Base-by-base conservation (phyloP, 768 basidiomycete genomes). In the Lactarius pseudohatsudake region DNA sequence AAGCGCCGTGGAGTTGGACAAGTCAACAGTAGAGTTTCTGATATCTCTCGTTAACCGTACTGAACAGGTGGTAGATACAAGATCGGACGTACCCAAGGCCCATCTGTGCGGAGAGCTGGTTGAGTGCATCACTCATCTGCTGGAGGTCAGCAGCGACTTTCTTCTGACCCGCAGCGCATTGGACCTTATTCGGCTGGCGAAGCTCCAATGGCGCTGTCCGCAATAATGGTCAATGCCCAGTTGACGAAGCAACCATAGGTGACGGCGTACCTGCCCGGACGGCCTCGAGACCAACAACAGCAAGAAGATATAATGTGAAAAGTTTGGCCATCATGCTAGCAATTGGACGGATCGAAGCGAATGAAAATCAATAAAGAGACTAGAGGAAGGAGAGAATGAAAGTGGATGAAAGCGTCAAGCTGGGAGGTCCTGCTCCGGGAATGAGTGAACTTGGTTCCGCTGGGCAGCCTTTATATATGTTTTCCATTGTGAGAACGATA, bases 271-370 rank as follows among this genome's bases (percentile, higher is more conserved):
- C 66, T 20, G 66, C 62, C 15, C 32, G 38, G 28, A 59, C 54
- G 6, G 32, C 34, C 58, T 16, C 58, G 54, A 67, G 58, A 56
- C 62, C 62, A 2, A 58, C 66, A 28, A 34, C 34, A 16, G 40
- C 58, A 47, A 67, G 53, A 50, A 67, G n/a, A 47, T 64, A 67
- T 1, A 67, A 16, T 7, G 58, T 56, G 53, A 64, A 38, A 45
- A 67, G 53, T 55, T 67, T 67, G 47, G 43, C 50, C 18, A 58
- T 41, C 66, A 60, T 67, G 62, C 62, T 43, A 18, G 62, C 62
- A 64, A 59, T 64, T 58, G 32, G 59, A 59, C 50, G 10, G 58
- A 40, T 47, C 6, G 10, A 57, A 36, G 41, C 43, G 40, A 55
- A 40, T 47, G 41, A 56, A 59, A 62, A 40, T 36, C 38, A 63